Conservation (phyloP, 1,284 basidiomycete genomes). For the Irpex rosettiformis region DNA sequence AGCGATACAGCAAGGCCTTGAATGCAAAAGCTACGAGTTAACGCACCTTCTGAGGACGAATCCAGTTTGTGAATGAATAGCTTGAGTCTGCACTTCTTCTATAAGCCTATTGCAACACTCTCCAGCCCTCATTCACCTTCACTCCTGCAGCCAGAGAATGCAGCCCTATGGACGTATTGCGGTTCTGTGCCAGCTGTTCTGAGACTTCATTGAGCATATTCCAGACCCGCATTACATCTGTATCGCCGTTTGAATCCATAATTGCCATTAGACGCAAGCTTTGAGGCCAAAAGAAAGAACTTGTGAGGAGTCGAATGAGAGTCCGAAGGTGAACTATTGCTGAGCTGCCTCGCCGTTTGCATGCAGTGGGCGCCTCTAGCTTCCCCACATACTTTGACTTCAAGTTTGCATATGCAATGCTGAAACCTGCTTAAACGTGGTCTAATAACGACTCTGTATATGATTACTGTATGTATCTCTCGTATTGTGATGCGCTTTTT, state of each 20-base stretch:
- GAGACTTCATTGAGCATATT: slow-evolving; percentile 72
- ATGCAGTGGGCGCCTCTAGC: neutral
- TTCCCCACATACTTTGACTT: neutral
- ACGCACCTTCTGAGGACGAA: slow-evolving; percentile 83
- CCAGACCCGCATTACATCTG: slow-evolving; percentile 68
- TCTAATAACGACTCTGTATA: too few species aligned
- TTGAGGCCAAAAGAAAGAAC: neutral
- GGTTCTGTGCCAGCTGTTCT: slow-evolving; percentile 83
- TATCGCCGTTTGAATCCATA: slow-evolving; percentile 3
- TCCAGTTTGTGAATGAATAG: slow-evolving; percentile 75
- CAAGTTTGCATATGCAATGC: too few species aligned
- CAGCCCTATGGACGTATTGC: slow-evolving; percentile 52
- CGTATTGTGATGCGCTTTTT: too few species aligned
- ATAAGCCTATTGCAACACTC: slow-evolving; percentile 6
- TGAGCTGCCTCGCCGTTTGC: neutral
- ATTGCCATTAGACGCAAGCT: neutral
- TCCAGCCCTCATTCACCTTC: slow-evolving; percentile 53
- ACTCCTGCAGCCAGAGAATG: slow-evolving; percentile 70
- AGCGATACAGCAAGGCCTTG: slow-evolving; percentile 6
- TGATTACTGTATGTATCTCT: too few species aligned
- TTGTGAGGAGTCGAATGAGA: neutral
- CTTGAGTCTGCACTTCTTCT: slow-evolving; percentile 45
- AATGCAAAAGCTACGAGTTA: neutral
- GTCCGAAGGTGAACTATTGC: neutral
- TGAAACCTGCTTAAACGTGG: neutral